Base-by-base conservation (phyloP, 2,329 filamentous ascomycete species). In the Aspergillus uvarum region DNA sequence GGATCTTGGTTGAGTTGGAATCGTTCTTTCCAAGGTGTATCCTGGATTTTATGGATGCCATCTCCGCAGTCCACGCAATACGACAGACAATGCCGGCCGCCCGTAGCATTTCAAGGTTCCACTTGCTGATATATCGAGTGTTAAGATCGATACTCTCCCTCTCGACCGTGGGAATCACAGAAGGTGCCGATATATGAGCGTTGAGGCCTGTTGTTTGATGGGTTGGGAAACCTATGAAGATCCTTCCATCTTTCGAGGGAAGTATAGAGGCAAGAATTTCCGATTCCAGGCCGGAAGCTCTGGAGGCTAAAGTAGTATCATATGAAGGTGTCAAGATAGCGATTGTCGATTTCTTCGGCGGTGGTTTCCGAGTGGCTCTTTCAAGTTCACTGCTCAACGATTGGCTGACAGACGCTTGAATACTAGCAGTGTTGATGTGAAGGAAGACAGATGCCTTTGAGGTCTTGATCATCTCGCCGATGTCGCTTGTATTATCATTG, bases 191-290 rank as follows among this genome's bases (percentile, higher is more conserved):
- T 31, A 99, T 90, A 74, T 99, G 95, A 72, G 96, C 90, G 16
- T 94, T 90, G 29, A 94, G 87, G 57, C 94, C 95, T 0, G 96
- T 99, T 0, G 95, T 99, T 78, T 99, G 95, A 67, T 94, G 93
- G 1, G 95, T 99, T 3, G 95, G 94, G 71, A 99, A 99, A 0
- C 95, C 95, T 70, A 99, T 99, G 70, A 98, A 99, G 57, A 99
- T 90, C 56, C 91, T 88, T 6, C 95, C 95, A 67, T 91, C 90
- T 74, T 92, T 96, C 59, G 86, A 92, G 2, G 95, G 95, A 5
- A 98, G 78, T 1, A 99, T 93, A 1, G 93, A 95, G 1, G 90
- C 86, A 74, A 99, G 97, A 7, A 99, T 87, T 71, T 96, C 91
- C 29, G 74, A 74, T 22, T 73, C 67, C 5, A 70, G 69, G 22